Conservation (phyloP, 768 basidiomycete genomes). For the Amyloporia xantha region DNA sequence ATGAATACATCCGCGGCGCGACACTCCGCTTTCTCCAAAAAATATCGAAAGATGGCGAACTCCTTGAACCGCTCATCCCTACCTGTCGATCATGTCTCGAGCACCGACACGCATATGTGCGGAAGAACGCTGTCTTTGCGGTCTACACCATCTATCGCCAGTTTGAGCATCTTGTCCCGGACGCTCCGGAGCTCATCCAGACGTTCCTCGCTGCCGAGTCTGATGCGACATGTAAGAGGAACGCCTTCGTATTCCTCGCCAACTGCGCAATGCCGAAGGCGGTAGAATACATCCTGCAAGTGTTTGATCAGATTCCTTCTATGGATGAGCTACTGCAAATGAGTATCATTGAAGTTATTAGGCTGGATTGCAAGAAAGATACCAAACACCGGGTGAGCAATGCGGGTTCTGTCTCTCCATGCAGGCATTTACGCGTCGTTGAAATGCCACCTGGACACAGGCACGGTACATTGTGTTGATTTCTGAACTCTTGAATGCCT, state of each 20-base stretch:
- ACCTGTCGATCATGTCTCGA: conserved; percentile 91
- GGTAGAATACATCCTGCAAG: conserved; percentile 81
- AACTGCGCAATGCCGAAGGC: conserved; percentile 84
- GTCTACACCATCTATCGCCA: conserved; percentile 91
- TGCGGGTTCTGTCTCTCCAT: neutral
- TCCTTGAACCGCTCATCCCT: conserved; percentile 93
- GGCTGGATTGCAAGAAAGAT: conserved; percentile 83
- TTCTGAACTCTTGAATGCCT: conserved; percentile 83
- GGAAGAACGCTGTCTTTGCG: conserved; percentile 98
- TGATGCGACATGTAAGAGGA: conserved; percentile 94
- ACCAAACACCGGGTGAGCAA: conserved; percentile 69
- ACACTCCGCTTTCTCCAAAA: conserved; percentile 95
- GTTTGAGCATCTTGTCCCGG: conserved; percentile 92
- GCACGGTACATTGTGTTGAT: conserved; percentile 92
- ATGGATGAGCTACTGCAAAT: conserved; percentile 95
- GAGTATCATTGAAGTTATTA: conserved; percentile 89
- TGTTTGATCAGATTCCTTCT: conserved; percentile 74
- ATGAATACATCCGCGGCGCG: conserved; percentile 99
- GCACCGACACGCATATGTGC: conserved; percentile 95
- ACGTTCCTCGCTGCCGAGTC: conserved; percentile 95
- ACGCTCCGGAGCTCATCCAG: conserved; percentile 92
- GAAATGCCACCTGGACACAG: conserved; percentile 30
- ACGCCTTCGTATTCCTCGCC: conserved; percentile 93
- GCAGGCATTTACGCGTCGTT: too few relatives aligned
- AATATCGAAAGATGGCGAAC: conserved; percentile 85